Evolutionary conservation across 331 rosid genomes (phyloP), one percentile per base, ranked within the genome.

Genomic region (Quercus lobata): DNA sequence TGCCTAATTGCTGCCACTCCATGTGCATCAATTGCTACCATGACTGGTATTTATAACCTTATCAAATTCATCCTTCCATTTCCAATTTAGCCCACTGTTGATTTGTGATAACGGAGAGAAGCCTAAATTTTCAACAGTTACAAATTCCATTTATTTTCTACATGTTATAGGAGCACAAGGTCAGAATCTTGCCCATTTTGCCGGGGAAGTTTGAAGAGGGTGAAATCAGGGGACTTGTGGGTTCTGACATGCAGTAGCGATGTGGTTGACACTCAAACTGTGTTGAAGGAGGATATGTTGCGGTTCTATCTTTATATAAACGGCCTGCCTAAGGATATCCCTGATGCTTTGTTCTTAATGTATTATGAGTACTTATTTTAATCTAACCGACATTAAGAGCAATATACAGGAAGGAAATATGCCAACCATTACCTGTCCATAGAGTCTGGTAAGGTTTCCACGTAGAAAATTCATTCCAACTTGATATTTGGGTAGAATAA

Each of bases 121-220:
- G 53, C 71, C 58, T 19, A 69, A 71, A 72, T 63, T 75, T 14
- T 17, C 35, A 17, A 49, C 58, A 15, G 69, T 75, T 77, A 57
- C 73, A 27, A 15, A 8, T 30, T 37, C 60, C 1, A 60, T 76
- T 78, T 73, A 32, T 30, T 78, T 44, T 32, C 55, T 73, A 17
- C 66, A 46, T 30, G 56, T 68, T 72, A 10, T 80, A 89, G 96
- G 93, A 87, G 80, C 69, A 79, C 89, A 65, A 88, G 94, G 71
- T 93, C 92, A 5, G 88, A 87, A 74, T 91, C 97, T 27, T 93
- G 94, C 87, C 97, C 97, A 5, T 93, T 93, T 84, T 93, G 97
- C 86, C 83, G 97, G 49, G 90, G 94, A 78, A 91, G 91, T 83
- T 37, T 91, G 69, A 84, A 82, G 88, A 90, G 92, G 83, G 91